Base-by-base conservation (phyloP, 2,329 filamentous ascomycete species). In the Pseudogymnoascus destructans region DNA sequence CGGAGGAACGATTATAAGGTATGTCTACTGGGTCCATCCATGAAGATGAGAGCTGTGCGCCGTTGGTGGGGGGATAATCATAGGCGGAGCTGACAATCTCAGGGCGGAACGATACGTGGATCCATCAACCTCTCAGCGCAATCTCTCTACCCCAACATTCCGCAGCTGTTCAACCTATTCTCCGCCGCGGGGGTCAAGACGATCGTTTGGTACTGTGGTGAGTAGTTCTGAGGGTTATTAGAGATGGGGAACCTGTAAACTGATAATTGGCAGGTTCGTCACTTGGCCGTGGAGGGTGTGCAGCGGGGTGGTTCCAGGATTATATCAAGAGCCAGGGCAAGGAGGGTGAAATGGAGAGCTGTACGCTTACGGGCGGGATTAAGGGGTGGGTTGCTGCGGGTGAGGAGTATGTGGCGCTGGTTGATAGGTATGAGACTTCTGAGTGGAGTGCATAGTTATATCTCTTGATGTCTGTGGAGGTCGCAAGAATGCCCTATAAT, bases 271-370 rank as follows among this genome's bases (percentile, higher is more conserved):
- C 32, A 72, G 71, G 68, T 17, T 72, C 70, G 4, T 72, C 71
- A 2, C 59, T 61, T 8, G 71, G 70, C 17, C 67, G 71, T 6
- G 71, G 70, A 9, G 66, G 55, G 27, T 68, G 71, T 27, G 70
- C 67, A 17, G 68, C 70, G 10, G 67, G 64, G 6, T 73, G 71
- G 71, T 71, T 73, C 59, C 66, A 65, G 36, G 71, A 73, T 58
- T 66, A 71, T 58, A 64, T 72, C 54, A 59, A 63, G 8, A 61
- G 64, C 1, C 62, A 68, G 54, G 30, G 30, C 2, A 59, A 61
- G 4, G 65, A 71, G 58, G 55, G 57, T 0, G 59, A 59, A 7
- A 68, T 73, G 64, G 60, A 68, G 59, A 72, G 70, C 57, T 56
- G 66, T 27, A 64, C 66, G 0, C 63, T 73, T 5, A 61, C 64